A percentile compares a stretch with the other conserved stretches of the same genome.
These are phyloP conservation scores for Musa itinerans DNA, from an alignment of 176 grass and related monocot genomes.

Conservation along the genomic window DNA sequence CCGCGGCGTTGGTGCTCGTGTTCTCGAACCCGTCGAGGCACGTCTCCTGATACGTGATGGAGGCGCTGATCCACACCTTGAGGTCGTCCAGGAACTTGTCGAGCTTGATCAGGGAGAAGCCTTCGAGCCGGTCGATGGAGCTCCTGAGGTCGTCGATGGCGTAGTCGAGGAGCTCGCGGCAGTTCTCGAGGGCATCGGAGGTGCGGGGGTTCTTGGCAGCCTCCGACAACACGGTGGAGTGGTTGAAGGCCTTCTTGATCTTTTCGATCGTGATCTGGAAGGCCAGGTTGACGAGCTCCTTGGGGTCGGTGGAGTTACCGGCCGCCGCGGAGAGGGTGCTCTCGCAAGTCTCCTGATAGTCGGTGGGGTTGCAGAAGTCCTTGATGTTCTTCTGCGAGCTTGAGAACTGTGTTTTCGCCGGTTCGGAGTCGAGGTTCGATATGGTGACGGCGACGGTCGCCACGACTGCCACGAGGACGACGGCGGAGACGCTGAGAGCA, in stretches of 20 bases:
- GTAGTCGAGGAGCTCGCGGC: conserved; percentile 76
- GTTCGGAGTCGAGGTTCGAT: conserved; percentile 22
- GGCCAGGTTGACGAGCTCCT: conserved; percentile 1
- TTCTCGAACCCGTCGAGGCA: conserved; percentile 13
- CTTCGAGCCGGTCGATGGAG: conserved; percentile 53
- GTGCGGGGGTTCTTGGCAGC: conserved; percentile 68
- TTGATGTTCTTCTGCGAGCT: conserved; percentile 63
- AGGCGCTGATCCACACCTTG: conserved; percentile 6
- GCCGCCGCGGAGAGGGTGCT: conserved; percentile 31
- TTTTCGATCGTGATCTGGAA: conserved; percentile 54
- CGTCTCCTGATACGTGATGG: conserved; percentile 14
- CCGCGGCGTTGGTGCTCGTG: background rate
- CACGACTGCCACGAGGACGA: conserved; percentile 46
- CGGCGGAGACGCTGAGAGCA: conserved; percentile 35
- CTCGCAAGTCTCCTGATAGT: conserved; percentile 71
- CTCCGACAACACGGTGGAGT: conserved; percentile 39
- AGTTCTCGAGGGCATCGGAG: conserved; percentile 58
- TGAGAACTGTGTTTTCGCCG: conserved; percentile 19
- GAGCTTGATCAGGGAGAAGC: conserved; percentile 65
- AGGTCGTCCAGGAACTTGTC: conserved; percentile 45
- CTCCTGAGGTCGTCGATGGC: conserved; percentile 60
- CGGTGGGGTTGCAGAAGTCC: conserved; percentile 61
- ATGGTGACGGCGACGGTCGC: conserved; percentile 59
- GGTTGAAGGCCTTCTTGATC: conserved; percentile 45
- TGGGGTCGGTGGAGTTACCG: conserved; percentile 29